phyloP scores from a whole-genome alignment of 2,329 filamentous ascomycete genomes.

The Penicillium sp. region DNA sequence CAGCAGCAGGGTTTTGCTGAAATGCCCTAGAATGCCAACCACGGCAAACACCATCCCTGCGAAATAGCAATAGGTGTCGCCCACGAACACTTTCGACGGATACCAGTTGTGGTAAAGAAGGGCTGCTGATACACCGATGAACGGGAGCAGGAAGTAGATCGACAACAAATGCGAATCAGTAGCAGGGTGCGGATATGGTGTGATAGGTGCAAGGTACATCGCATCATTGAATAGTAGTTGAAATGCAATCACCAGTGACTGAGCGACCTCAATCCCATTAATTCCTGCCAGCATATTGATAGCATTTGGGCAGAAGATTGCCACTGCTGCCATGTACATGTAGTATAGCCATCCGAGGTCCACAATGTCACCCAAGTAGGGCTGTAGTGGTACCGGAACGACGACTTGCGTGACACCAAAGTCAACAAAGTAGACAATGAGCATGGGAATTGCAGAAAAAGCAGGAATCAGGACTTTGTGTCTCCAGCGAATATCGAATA shows the following conservation, averaged over 20 bases:
- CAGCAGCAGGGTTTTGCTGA: conserved; percentile 92
- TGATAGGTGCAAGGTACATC: conserved; percentile 74
- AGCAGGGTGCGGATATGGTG: conserved; percentile 83
- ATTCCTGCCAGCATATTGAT: conserved; percentile 99
- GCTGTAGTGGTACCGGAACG: conserved; percentile 79
- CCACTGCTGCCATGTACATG: conserved; percentile 90
- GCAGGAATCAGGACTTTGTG: conserved; percentile 98
- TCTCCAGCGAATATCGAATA: conserved; percentile 97
- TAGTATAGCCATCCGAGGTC: conserved; percentile 86
- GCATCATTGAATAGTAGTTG: conserved; percentile 83
- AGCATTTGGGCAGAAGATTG: conserved; percentile 97
- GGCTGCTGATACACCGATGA: conserved; percentile 86
- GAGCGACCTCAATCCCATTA: conserved; percentile 94
- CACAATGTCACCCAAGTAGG: conserved; percentile 79
- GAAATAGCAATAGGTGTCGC: conserved; percentile 99
- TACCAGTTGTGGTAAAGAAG: conserved; percentile 93
- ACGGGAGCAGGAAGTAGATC: conserved; percentile 89
- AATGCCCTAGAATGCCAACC: conserved; percentile 93
- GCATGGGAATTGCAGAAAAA: conserved; percentile 86
- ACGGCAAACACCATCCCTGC: conserved; percentile 98
- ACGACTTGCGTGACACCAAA: conserved; percentile 97
- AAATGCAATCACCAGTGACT: conserved; percentile 85
- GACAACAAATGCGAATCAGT: conserved; percentile 96
- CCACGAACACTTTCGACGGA: conserved; percentile 90
- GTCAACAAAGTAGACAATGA: conserved; percentile 97